Percentiles rank a stretch among this genome's conserved stretches.
These are phyloP conservation scores for Pseudognaphalium luteoalbum DNA, from an alignment of 129 eudicot genomes.

Conservation along the genomic window DNA sequence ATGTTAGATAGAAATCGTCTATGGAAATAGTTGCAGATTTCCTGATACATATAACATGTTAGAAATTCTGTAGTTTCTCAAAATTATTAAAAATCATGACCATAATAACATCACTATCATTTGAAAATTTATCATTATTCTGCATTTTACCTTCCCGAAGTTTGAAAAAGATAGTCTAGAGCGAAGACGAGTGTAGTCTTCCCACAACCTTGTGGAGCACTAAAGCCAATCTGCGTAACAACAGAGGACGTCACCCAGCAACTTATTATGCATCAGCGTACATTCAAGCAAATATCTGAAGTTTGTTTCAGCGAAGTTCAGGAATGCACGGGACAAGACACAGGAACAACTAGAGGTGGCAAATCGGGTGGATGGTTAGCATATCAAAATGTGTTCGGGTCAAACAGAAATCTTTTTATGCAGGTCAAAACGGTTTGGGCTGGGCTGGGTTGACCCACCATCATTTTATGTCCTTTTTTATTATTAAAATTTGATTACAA, in stretches of 20 bases:
- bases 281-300: background rate
- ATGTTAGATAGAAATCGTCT: slow-evolving; percentile 90
- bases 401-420: background rate
- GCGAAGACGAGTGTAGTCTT: slow-evolving; percentile 96
- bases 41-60: slow-evolving; percentile 52
- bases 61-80: slow-evolving; percentile 25
- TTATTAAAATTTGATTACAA: too few species aligned
- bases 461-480: background rate
- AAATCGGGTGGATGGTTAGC: too few species aligned
- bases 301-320: background rate
- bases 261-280: slow-evolving; percentile 7
- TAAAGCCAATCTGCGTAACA: slow-evolving; percentile 85
- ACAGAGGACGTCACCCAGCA: slow-evolving; percentile 20
- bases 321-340: background rate
- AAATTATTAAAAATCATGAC: background rate
- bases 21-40: slow-evolving; percentile 85
- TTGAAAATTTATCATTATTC: slow-evolving; percentile 32
- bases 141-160: slow-evolving; percentile 75
- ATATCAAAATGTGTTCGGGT: background rate
- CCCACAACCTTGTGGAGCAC: slow-evolving; percentile 99
- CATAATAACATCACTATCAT: slow-evolving; percentile 13
- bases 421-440: background rate
- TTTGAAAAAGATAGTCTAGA: slow-evolving; percentile 68
- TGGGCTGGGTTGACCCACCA: background rate
- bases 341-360: background rate